Evolutionary conservation across 1,139 yeast species (phyloP), one percentile per base, ranked within the genome.

Genomic region (Ashbya aceris): DNA sequence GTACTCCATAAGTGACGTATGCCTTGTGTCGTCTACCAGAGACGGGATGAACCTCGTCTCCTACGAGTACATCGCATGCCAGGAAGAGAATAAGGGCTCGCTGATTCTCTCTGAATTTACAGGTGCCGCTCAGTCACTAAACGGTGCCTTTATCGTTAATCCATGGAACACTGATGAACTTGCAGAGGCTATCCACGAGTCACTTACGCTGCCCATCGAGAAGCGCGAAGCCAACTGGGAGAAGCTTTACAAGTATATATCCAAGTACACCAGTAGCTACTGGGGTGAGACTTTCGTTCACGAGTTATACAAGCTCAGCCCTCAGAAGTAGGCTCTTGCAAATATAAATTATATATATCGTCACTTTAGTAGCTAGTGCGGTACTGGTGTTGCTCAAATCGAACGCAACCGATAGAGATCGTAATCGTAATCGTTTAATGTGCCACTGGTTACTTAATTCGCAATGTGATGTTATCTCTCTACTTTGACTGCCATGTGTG

Each of bases 91-190:
- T 46, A 82, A 86, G 50, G 99, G 99, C 7, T 78, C 86, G 3
- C 70, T 91, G 52, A 83, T 91, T 39, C 66, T 91, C 47, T 81
- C 94, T 38, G 99, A 91, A 64, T 91, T 91, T 67, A 94, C 98
- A 0, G 99, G 99, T 38, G 98, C 98, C n/a, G 97, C 98, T 0
- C 99, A 91, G 65, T 82, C 94, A 1, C 69, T 91, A 49, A 91
- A 91, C 58, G 98, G 99, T 23, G 87, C 96, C 1, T 64, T 91
- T 17, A 79, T 91, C 47, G 95, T 91, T 28, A 91, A 91, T 58
- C 99, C 99, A 2, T 91, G 99, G 99, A 91, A 89, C 62, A 89
- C 91, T 12, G 98, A 93, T 54, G 98, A 93, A 54, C 66, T 91
- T 57, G 78, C 95, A 30, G 83, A 77, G 39, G 83, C 97, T 2